Conservation (phyloP, 202 grass and related monocot genomes). For the Miscanthus sacchariflorus region DNA sequence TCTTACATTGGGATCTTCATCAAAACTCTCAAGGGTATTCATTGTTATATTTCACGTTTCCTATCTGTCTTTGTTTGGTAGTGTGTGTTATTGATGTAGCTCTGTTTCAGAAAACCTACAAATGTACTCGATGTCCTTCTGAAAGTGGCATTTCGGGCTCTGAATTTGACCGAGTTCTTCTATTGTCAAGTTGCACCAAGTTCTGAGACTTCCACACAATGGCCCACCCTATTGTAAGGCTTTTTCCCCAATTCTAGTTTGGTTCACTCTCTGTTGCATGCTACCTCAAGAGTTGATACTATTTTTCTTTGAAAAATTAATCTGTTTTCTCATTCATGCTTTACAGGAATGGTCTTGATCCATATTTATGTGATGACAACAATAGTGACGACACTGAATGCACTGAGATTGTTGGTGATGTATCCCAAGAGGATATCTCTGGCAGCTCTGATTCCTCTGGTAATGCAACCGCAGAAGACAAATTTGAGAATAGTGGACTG, state of each 20-base stretch:
- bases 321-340: slow-evolving; percentile 26
- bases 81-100: slow-evolving; percentile 41
- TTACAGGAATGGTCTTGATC: slow-evolving; percentile 51
- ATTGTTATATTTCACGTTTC: slow-evolving; percentile 40
- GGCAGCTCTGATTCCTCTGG: slow-evolving; percentile 67
- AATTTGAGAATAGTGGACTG: slow-evolving; percentile 52
- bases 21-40: slow-evolving; percentile 82
- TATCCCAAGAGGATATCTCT: slow-evolving; percentile 67
- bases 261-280: slow-evolving; percentile 7
- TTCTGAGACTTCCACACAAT: slow-evolving; percentile 57
- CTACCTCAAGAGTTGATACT: slow-evolving; percentile 15
- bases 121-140: slow-evolving; percentile 81
- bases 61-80: slow-evolving; percentile 26
- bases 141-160: slow-evolving; percentile 73
- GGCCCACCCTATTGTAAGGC: slow-evolving; percentile 68
- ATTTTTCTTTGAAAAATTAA: slow-evolving; percentile 34
- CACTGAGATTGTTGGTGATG: slow-evolving; percentile 54
- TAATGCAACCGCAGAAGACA: slow-evolving; percentile 59
- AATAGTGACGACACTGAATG: slow-evolving; percentile 60
- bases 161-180: slow-evolving; percentile 84
- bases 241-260: slow-evolving; percentile 2
- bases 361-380: slow-evolving; percentile 54
- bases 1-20: slow-evolving; percentile 97
- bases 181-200: slow-evolving; percentile 65
- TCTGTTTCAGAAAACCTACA: slow-evolving; percentile 70